Conservation (phyloP, 1,284 basidiomycete species). For the Tremellales sp. region DNA sequence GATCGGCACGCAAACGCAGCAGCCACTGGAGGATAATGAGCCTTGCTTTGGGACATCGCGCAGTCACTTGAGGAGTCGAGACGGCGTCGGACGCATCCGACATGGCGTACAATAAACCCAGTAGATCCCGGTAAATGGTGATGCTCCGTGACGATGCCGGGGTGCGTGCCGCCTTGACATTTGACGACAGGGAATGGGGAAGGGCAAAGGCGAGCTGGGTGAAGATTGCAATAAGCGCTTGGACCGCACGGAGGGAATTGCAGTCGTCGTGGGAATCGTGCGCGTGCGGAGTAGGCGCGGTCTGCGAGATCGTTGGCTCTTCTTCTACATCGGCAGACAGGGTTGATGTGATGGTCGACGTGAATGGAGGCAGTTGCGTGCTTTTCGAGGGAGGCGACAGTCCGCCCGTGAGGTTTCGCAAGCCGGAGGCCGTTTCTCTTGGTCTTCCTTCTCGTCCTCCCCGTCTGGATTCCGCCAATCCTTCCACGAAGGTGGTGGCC, state of each 20-base stretch:
- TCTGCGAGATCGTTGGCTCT: background rate
- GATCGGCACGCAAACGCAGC: constrained; percentile 82
- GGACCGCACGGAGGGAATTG: constrained; percentile 45
- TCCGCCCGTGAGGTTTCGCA: constrained; percentile 35
- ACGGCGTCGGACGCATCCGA: constrained; percentile 22
- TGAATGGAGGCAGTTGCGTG: constrained; percentile 18
- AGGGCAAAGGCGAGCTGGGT: constrained; percentile 49
- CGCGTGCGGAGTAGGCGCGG: constrained; percentile 1
- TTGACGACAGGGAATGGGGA: constrained; percentile 37
- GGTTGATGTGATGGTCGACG: constrained; percentile 6
- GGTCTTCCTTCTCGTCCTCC: constrained; percentile 7
- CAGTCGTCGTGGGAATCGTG: constrained; percentile 30
- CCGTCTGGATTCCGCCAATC: background rate
- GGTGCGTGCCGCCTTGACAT: constrained; percentile 36
- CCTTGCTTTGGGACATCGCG: constrained; percentile 59
- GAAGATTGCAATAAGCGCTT: constrained; percentile 52
- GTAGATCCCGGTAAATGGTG: constrained; percentile 50
- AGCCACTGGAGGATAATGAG: constrained; percentile 80
- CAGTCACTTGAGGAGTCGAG: constrained; percentile 27
- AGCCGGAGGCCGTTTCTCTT: constrained; percentile 15
- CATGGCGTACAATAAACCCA: constrained; percentile 47
- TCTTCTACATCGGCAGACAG: constrained; percentile 10
- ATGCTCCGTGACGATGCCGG: constrained; percentile 50
- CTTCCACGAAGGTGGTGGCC: background rate
- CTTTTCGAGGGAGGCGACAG: constrained; percentile 31